Percentiles rank a stretch among this genome's conserved stretches.
These are phyloP conservation scores for Bullera alba DNA, from an alignment of 768 basidiomycete genomes.

Conservation along the genomic window DNA sequence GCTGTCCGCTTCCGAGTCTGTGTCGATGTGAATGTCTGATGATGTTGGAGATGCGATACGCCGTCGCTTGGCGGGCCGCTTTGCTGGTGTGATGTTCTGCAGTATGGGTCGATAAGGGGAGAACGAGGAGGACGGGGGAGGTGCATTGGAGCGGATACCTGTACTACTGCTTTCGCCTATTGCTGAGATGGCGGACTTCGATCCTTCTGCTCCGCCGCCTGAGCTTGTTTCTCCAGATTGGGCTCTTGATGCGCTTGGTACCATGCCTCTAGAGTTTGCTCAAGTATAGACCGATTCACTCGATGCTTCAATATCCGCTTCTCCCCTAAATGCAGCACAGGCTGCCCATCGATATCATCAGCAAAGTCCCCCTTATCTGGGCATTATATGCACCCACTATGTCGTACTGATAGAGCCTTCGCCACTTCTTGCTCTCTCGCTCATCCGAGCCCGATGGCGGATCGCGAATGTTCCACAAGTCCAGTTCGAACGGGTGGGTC, in stretches of 20 bases:
- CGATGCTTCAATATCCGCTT: slow-evolving; percentile 40
- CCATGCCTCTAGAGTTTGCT: slow-evolving; percentile 32
- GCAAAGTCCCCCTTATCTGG: background rate
- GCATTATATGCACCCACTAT: slow-evolving; percentile 27
- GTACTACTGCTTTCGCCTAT: no score
- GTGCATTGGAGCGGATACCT: no score
- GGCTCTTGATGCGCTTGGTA: slow-evolving; percentile 5
- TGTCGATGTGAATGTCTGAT: no score
- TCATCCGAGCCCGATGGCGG: slow-evolving; percentile 29
- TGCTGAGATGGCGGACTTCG: no score
- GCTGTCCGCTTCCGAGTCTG: no score
- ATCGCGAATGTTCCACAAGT: slow-evolving; percentile 38
- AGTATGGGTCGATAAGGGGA: no score
- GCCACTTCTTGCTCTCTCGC: slow-evolving; percentile 36
- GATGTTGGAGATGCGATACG: no score
- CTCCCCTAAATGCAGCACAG: slow-evolving; percentile 40
- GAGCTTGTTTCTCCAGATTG: no score
- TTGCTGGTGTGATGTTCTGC: no score
- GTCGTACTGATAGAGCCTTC: slow-evolving; percentile 42
- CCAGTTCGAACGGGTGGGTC: slow-evolving; percentile 36
- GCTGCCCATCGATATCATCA: slow-evolving; percentile 17
- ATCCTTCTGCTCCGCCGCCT: no score
- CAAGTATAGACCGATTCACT: slow-evolving; percentile 26
- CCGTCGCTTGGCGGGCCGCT: no score
- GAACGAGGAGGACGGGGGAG: no score